Conservation (phyloP, 306 rosid genomes). For the Prinsepia uniflora region DNA sequence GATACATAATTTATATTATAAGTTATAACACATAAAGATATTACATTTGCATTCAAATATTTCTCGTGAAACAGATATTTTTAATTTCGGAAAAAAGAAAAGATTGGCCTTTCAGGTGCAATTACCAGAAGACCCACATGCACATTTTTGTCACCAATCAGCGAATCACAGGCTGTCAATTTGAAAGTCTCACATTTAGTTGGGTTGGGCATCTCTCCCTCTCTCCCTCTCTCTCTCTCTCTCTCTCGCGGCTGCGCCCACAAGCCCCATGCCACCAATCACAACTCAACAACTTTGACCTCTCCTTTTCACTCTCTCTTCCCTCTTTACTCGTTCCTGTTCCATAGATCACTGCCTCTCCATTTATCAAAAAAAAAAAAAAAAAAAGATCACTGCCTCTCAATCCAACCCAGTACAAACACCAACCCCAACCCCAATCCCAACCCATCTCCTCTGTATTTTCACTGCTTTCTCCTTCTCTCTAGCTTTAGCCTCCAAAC, state of each 20-base stretch:
- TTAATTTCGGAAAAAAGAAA: too few relatives aligned
- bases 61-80: background rate
- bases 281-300: constrained; percentile 57
- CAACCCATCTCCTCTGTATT: constrained; percentile 21
- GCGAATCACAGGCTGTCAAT: constrained; percentile 35
- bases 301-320: constrained; percentile 26
- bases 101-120: background rate
- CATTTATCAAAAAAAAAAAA: too few relatives aligned
- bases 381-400: constrained; percentile 49
- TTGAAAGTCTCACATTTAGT: constrained; percentile 10
- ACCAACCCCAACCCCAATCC: too few relatives aligned
- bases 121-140: constrained; percentile 21
- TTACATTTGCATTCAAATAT: too few relatives aligned
- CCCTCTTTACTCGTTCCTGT: constrained; percentile 27
- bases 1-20: too few relatives aligned
- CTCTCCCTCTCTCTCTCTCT: constrained; percentile 13
- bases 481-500: constrained; percentile 8
- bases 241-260: constrained; percentile 30
- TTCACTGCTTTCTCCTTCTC: constrained; percentile 23
- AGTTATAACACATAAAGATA: too few relatives aligned
- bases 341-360: constrained; percentile 52
- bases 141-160: constrained; percentile 9
- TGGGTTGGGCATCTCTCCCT: constrained; percentile 18
- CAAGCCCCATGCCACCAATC: constrained; percentile 57
- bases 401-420: constrained; percentile 16